Base-by-base conservation (phyloP, 2,329 filamentous ascomycete genomes). In the Botrytis deweyae region DNA sequence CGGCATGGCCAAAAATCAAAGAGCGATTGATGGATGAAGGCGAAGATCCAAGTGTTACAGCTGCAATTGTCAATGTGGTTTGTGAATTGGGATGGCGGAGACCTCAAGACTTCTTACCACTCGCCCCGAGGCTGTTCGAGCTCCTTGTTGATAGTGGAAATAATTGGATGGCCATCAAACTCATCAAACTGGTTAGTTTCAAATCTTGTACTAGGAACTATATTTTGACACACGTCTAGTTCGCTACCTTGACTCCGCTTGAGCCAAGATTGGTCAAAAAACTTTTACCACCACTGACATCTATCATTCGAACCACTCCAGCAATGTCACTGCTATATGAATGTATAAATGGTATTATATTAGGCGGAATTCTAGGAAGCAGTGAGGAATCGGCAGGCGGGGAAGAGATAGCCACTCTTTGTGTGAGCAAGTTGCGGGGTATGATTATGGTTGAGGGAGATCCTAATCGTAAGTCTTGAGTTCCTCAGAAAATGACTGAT, bases 91-190 rank as follows among this genome's bases (percentile, higher is more conserved):
- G 95, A 9, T 98, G 95, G 93, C 89, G 96, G 78, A 88, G 96
- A 78, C 96, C 96, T 6, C 92, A 95, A 78, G 96, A 99, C 82
- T 98, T 98, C 79, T 86, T 99, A 44, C 93, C 96, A 22, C 86
- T 99, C 44, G 96, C 96, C 0, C 96, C 96, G 14, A 88, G 96
- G 74, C 84, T 99, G 40, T 99, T 98, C 79, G 95, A 98, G 81
- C 87, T 99, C 29, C 85, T 99, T 40, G 95, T 98, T 20, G 92
- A 97, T 75, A 92, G 94, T 73, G 92, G 92, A 55, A 98, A 99
- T 83, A 99, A 99, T 83, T 99, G 96, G 96, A 98, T 99, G 95
- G 95, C 95, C 74, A 99, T 99, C 81, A 99, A 99, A 82, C 89
- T 99, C 76, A 98, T 99, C 82, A 99, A 99, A 84, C 88, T 99